These are phyloP conservation scores for Immersiporthe knoxdaviesiana DNA, from an alignment of 2,329 filamentous ascomycete species.

Conservation along the genomic window DNA sequence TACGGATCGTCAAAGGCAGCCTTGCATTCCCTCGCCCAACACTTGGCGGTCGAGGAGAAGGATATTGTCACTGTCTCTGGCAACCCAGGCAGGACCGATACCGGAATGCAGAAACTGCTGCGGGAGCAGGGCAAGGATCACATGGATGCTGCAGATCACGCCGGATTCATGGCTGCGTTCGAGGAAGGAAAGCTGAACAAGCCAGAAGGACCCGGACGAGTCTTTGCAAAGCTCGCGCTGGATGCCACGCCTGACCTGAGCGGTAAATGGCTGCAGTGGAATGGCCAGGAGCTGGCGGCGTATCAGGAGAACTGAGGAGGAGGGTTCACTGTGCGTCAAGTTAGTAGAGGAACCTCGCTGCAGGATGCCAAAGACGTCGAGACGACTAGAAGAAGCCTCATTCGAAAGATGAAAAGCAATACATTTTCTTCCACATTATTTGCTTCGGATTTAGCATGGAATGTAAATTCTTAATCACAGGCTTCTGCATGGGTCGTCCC, in stretches of 20 bases:
- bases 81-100: constrained; percentile 81
- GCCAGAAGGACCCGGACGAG: constrained; percentile 82
- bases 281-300: constrained; percentile 53
- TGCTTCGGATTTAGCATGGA: constrained; percentile 79
- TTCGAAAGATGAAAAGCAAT: constrained; percentile 86
- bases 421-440: constrained; percentile 65
- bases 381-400: constrained; percentile 54
- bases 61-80: constrained; percentile 73
- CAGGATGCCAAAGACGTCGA: constrained; percentile 31
- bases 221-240: constrained; percentile 79
- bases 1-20: constrained; percentile 86
- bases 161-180: constrained; percentile 70
- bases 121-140: constrained; percentile 59
- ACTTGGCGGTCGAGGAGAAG: constrained; percentile 77
- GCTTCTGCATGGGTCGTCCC: constrained; percentile 33
- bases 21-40: constrained; percentile 75
- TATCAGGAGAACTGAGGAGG: constrained; percentile 50
- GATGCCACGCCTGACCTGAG: constrained; percentile 68
- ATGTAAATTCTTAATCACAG: constrained; percentile 70
- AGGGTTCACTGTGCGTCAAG: constrained; percentile 11
- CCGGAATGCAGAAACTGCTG: constrained; percentile 85
- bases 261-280: constrained; percentile 74
- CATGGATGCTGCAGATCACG: constrained; percentile 63
- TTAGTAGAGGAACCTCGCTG: constrained; percentile 34
- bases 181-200: constrained; percentile 72